Evolutionary conservation across 257 asterid genomes (phyloP).

Genomic region (Eucommia ulmoides): DNA sequence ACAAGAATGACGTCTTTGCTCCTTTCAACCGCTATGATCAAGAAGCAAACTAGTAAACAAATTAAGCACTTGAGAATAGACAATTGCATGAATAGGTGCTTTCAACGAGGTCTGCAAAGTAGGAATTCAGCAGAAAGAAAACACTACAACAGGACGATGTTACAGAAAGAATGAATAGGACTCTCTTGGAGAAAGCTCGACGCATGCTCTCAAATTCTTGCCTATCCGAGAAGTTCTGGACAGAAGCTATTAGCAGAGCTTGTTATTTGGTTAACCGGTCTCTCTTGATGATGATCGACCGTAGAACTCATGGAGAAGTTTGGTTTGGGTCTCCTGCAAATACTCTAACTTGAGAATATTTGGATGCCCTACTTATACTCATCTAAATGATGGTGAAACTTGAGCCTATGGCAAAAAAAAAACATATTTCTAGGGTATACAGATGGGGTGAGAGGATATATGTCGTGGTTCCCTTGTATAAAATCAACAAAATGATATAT

Average conservation of each 20-base stretch:
- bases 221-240: neutral
- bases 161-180: neutral
- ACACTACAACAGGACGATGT: neutral
- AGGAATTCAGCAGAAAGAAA: neutral
- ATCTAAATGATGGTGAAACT: no score
- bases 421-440: no score
- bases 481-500: neutral
- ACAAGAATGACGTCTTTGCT: no score
- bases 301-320: neutral
- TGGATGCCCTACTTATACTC: no score
- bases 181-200: no score
- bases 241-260: neutral
- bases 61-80: no score
- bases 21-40: no score
- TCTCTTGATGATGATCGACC: neutral
- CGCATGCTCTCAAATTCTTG: neutral
- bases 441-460: neutral
- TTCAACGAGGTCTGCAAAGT: neutral
- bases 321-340: neutral
- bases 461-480: neutral
- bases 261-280: neutral
- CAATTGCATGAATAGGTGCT: neutral
- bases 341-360: neutral
- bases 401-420: no score
- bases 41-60: no score